Base-by-base conservation (phyloP, 805 yeast genomes). In the Pichia phayaonensis region DNA sequence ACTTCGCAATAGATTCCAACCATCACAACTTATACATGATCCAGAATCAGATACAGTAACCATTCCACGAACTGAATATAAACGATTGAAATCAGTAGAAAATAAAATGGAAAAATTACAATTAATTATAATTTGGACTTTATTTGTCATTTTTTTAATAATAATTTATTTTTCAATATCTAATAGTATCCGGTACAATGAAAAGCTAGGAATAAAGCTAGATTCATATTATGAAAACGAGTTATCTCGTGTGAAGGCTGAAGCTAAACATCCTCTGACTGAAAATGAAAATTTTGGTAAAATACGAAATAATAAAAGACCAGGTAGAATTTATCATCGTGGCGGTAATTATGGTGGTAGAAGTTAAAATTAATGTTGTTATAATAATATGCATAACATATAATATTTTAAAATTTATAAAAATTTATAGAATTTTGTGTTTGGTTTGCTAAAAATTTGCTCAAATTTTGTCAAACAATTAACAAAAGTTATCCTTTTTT, bases 321-420 rank as follows among this genome's bases (percentile, higher is more conserved):
- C 46, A 5, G 55, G 55, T 1, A 41, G 53, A 23, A 18, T 49
- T 31, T 54, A 54, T 27, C 57, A 54, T 40, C 46, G 57, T 34
- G 57, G 56, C 3, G 53, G 54, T 8, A 44, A 34, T 40, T 49
- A 56, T 27, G 58, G 58, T n/a, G 13, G n/a, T 21, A 36, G 44
- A 18, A 20, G n/a, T 21, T 31, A 22, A 27, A 16, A 11, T 3
- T 20, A 20, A 13, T 26, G 3, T 26, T 26, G 29, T 10, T 26
- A 13, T 26, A 26, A 26, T 26, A 24, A 8, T 24, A 24, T 24
- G 5, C 27, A 24, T 24, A 24, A 24, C 5, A 24, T 8, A 29
- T 13, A 29, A 8, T 29, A n/a, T 18, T 13, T 18, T 26, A 34
- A 27, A 36, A 15, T 26, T 34, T 40, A 24, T 31, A 42, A 26